A percentile compares a stretch with the other conserved stretches of the same genome.
phyloP scores from a whole-genome alignment of 176 grass and related monocot genomes.

The Oryza coarctata region DNA sequence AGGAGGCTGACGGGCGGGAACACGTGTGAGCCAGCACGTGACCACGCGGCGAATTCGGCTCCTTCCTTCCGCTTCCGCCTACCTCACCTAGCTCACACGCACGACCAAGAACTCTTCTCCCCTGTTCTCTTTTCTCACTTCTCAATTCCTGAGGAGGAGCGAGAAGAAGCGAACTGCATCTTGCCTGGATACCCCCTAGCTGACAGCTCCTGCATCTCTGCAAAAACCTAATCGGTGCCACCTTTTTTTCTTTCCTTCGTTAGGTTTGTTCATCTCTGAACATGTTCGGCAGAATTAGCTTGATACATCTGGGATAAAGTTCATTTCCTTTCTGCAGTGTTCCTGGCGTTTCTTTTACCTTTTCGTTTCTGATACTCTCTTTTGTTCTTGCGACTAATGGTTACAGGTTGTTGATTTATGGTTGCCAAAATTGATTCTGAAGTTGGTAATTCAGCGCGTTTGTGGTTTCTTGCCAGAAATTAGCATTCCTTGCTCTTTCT shows the following conservation, averaged over 20 bases:
- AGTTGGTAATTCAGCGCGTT: neutral
- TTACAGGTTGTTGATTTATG: neutral
- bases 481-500: neutral
- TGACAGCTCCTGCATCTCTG: neutral
- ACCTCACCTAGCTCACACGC: neutral
- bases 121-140: neutral
- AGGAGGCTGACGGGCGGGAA: neutral
- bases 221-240: neutral
- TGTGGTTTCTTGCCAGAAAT: neutral
- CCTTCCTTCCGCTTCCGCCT: neutral
- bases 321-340: no score
- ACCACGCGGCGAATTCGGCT: constrained; percentile 25
- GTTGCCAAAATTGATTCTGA: neutral
- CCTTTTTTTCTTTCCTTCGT: neutral
- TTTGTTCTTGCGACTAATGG: neutral
- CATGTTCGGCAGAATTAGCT: neutral
- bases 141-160: neutral
- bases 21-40: constrained; percentile 31
- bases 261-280: constrained; percentile 1
- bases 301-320: neutral
- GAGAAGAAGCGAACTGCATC: neutral
- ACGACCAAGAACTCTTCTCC: neutral
- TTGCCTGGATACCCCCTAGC: neutral
- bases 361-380: neutral
- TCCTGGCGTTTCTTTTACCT: neutral